These are phyloP conservation scores for Endoconidiophora laricicola DNA, from an alignment of 2,329 filamentous ascomycete species.

Conservation along the genomic window DNA sequence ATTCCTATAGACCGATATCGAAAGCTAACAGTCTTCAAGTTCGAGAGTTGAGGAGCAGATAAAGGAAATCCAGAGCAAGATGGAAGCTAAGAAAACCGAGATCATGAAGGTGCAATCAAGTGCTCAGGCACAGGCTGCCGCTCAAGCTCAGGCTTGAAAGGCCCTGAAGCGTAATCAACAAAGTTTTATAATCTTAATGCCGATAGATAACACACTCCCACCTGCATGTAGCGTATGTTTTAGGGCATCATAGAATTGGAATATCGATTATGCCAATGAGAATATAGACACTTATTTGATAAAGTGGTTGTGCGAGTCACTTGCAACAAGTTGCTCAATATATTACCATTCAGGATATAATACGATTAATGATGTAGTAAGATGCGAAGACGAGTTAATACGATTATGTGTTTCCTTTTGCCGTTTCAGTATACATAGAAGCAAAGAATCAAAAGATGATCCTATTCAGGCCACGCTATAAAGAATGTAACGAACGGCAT, in stretches of 20 bases:
- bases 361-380: background rate
- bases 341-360: background rate
- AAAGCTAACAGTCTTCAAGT: background rate
- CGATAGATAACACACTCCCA: background rate
- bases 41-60: conserved; percentile 31
- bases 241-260: too few species aligned
- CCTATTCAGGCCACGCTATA: too few species aligned
- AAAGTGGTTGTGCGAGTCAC: background rate
- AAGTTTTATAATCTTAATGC: background rate
- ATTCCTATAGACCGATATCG: background rate
- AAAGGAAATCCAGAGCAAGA: conserved; percentile 36
- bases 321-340: background rate
- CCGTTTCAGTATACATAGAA: background rate
- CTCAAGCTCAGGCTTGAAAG: conserved; percentile 4
- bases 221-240: too few species aligned
- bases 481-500: too few species aligned
- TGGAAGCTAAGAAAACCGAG: conserved; percentile 42
- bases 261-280: too few species aligned
- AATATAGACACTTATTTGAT: too few species aligned
- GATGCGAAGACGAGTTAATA: background rate
- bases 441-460: too few species aligned
- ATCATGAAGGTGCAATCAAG: conserved; percentile 39
- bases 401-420: background rate
- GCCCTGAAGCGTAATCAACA: background rate
- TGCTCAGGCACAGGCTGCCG: conserved; percentile 24